Evolutionary conservation across 78 protist species (phyloP).

Genomic region (Tieghemostelium lacteum): DNA sequence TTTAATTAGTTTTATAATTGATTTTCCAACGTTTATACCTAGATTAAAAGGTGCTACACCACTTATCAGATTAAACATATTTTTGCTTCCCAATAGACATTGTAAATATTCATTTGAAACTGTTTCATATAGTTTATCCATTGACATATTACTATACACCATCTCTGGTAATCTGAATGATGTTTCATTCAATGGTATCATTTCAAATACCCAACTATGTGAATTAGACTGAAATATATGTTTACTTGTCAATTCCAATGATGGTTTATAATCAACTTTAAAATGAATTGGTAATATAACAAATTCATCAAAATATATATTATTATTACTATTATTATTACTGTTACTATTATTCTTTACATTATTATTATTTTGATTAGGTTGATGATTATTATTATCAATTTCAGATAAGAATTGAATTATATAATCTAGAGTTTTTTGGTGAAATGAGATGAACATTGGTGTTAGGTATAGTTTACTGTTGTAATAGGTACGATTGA

Average conservation of each 20-base stretch:
- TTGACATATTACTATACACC: not conserved
- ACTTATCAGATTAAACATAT: constrained; percentile 25
- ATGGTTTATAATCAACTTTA: constrained; percentile 58
- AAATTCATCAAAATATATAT: constrained; percentile 29
- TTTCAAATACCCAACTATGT: constrained; percentile 62
- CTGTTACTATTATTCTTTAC: not conserved
- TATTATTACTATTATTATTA: not conserved
- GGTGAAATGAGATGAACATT: constrained; percentile 24
- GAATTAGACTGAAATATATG: constrained; percentile 16
- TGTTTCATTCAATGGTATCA: constrained; percentile 59
- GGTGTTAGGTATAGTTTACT: constrained; percentile 32
- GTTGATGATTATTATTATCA: not conserved
- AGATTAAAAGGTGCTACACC: constrained; percentile 56
- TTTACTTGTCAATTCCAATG: not conserved
- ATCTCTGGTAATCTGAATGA: constrained; percentile 30
- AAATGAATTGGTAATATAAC: constrained; percentile 39
- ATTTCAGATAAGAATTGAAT: constrained; percentile 16
- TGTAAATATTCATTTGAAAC: constrained; percentile 8
- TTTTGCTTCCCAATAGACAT: constrained; percentile 14
- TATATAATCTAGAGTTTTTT: constrained; percentile 37
- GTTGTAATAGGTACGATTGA: constrained; percentile 24
- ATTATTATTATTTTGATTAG: not conserved
- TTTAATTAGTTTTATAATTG: constrained; percentile 2
- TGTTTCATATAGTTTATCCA: constrained; percentile 3
- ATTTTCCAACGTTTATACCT: constrained; percentile 30